phyloP scores from a whole-genome alignment of 805 yeast species.

The Wickerhamomyces alni region DNA sequence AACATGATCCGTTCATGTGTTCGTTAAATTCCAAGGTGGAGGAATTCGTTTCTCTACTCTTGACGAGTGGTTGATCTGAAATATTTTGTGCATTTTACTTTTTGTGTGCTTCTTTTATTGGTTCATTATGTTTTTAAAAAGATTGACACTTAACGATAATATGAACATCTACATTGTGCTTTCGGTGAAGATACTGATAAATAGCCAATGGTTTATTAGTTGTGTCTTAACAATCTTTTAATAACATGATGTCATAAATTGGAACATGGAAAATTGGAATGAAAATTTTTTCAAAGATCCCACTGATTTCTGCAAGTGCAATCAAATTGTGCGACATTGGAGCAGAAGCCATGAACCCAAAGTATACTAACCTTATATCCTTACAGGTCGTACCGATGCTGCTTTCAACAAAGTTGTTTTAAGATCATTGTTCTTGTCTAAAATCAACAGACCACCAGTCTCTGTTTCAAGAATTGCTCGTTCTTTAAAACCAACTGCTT shows the following conservation, averaged over 20 bases:
- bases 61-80: constrained; percentile 1
- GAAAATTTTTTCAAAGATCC: neutral
- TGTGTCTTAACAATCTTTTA: neutral
- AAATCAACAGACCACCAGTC: constrained; percentile 99
- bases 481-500: constrained; percentile 77
- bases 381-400: constrained; percentile 93
- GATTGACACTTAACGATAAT: constrained; percentile 1
- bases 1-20: constrained; percentile 1
- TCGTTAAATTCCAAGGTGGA: neutral
- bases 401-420: constrained; percentile 97
- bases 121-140: neutral
- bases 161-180: constrained; percentile 1
- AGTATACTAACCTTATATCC: constrained; percentile 29
- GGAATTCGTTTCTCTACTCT: neutral
- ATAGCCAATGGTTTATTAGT: constrained; percentile 4
- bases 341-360: constrained; percentile 36
- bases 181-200: constrained; percentile 21
- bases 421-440: constrained; percentile 91
- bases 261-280: too few species aligned
- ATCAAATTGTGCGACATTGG: constrained; percentile 33
- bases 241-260: too few species aligned
- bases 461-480: constrained; percentile 87
- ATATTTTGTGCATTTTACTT: too few species aligned
- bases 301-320: constrained; percentile 33
- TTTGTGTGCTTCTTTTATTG: too few species aligned